A percentile compares a stretch with the other conserved stretches of the same genome.
phyloP scores from a whole-genome alignment of 495 filamentous ascomycete genomes.

The Staphylotrichum tortipilum region DNA sequence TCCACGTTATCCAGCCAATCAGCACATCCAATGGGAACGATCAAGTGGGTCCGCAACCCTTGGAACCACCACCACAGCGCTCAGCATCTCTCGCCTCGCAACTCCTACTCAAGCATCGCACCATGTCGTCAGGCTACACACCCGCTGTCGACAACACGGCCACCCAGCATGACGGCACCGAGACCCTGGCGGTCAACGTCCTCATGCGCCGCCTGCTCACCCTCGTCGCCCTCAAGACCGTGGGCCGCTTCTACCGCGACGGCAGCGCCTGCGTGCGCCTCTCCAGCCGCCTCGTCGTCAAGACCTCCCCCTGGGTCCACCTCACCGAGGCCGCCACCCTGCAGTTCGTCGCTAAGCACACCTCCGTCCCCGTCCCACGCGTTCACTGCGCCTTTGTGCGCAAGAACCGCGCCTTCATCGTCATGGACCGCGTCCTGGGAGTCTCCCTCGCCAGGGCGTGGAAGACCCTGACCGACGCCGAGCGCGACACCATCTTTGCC shows the following conservation, averaged over 20 bases:
- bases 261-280: not conserved
- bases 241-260: not conserved
- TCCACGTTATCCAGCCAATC: too few relatives aligned
- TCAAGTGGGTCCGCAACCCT: too few relatives aligned
- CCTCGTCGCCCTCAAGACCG: not conserved
- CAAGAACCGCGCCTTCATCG: conserved; percentile 8
- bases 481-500: not conserved
- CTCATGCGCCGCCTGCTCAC: not conserved
- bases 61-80: too few relatives aligned
- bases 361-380: conserved; percentile 1
- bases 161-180: not conserved
- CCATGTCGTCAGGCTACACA: not conserved
- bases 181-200: not conserved
- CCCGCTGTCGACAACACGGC: not conserved
- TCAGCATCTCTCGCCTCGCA: too few relatives aligned
- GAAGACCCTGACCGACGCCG: not conserved
- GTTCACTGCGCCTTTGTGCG: conserved; percentile 6
- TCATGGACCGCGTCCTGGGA: conserved; percentile 4
- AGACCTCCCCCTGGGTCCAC: not conserved
- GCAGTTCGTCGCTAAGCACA: not conserved
- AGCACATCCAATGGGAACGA: too few relatives aligned
- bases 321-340: conserved; percentile 3
- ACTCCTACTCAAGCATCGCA: too few relatives aligned
- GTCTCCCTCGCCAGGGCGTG: not conserved
- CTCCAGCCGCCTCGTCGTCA: not conserved